phyloP scores from a whole-genome alignment of 2,329 filamentous ascomycete species.

The Lachnellula suecica region DNA sequence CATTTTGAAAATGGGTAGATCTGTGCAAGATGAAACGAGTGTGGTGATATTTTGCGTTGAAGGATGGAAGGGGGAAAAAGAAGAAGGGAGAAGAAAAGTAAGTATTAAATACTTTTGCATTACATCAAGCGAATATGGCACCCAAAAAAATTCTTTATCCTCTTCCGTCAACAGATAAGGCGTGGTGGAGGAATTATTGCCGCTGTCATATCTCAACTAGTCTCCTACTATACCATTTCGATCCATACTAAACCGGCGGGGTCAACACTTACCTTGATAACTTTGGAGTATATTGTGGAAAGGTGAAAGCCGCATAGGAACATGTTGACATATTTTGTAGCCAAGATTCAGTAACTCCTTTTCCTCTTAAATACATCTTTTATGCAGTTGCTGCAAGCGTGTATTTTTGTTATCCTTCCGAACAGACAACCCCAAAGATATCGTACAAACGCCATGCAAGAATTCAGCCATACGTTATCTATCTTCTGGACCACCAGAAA shows the following conservation, averaged over 20 bases:
- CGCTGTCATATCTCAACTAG: no score
- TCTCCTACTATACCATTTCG: no score
- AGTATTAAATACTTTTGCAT: neutral
- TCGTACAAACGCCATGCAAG: slow-evolving; percentile 32
- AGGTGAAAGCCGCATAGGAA: no score
- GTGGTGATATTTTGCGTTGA: neutral
- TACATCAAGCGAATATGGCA: neutral
- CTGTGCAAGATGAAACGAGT: neutral
- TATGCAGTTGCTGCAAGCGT: slow-evolving; percentile 23
- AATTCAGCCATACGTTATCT: slow-evolving; percentile 28
- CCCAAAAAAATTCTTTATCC: neutral
- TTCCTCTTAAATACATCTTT: slow-evolving; percentile 31
- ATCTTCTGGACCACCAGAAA: slow-evolving; percentile 68
- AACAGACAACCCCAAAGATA: slow-evolving; percentile 27
- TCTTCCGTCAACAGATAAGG: neutral
- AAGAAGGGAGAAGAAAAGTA: neutral
- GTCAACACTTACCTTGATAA: no score
- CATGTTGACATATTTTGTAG: slow-evolving; percentile 17
- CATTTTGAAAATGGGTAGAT: neutral
- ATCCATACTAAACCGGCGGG: no score
- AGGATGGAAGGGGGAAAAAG: neutral
- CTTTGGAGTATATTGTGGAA: neutral
- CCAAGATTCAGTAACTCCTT: slow-evolving; percentile 28
- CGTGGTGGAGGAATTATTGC: no score
- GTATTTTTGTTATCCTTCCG: slow-evolving; percentile 25